phyloP scores from a whole-genome alignment of 1,284 basidiomycete genomes.

The Amylostereum areolatum region DNA sequence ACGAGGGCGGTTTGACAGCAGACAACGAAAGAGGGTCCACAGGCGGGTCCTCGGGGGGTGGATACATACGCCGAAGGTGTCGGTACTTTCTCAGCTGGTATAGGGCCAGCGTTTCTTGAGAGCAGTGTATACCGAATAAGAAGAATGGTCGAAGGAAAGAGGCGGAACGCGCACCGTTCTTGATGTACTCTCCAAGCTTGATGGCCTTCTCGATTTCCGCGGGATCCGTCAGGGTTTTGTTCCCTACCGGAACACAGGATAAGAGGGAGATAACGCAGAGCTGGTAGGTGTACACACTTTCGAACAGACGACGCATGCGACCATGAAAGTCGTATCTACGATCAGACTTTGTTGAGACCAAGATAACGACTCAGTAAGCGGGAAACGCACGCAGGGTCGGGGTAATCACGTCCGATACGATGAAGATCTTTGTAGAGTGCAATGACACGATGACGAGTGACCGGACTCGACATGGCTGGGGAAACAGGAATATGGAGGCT shows the following conservation, averaged over 20 bases:
- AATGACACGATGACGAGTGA: conserved; percentile 51
- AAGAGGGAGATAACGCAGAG: background rate
- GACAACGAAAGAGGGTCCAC: conserved; percentile 8
- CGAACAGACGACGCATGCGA: conserved; percentile 61
- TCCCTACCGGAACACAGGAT: conserved; percentile 43
- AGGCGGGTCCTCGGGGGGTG: conserved; percentile 26
- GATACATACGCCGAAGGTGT: conserved; percentile 76
- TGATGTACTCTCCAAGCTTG: conserved; percentile 80
- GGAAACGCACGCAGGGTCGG: conserved; percentile 61
- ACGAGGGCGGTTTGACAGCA: background rate
- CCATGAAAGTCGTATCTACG: conserved; percentile 70
- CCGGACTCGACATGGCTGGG: conserved; percentile 27
- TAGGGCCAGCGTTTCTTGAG: conserved; percentile 76
- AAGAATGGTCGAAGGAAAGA: background rate
- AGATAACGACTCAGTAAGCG: conserved; percentile 5
- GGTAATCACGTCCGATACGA: conserved; percentile 71
- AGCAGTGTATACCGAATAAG: background rate
- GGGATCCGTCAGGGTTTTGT: conserved; percentile 61
- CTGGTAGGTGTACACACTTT: conserved; percentile 46
- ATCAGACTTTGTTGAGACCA: conserved; percentile 6
- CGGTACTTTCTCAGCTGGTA: conserved; percentile 86
- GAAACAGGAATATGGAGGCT: conserved; percentile 6
- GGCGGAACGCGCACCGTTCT: conserved; percentile 58
- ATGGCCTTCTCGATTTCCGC: conserved; percentile 76
- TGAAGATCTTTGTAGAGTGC: conserved; percentile 75